Conservation (phyloP, 1,284 basidiomycete genomes). For the Xerocomus nothofagi region DNA sequence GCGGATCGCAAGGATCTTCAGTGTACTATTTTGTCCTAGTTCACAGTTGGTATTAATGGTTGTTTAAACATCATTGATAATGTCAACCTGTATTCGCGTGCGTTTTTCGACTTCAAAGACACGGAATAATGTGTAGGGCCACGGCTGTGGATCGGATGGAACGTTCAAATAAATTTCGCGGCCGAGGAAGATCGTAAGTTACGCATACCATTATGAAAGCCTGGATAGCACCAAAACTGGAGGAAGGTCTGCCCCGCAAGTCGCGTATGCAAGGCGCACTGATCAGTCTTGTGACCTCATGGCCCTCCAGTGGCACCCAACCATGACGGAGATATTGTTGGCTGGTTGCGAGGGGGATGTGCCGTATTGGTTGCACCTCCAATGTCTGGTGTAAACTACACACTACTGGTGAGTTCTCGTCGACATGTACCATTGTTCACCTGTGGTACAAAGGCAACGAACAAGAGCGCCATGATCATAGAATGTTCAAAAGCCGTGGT, state of each 20-base stretch:
- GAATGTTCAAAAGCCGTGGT: background rate
- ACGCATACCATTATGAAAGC: background rate
- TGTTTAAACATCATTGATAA: constrained; percentile 39
- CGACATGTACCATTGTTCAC: background rate
- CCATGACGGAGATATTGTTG: too few relatives aligned
- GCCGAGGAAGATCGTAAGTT: background rate
- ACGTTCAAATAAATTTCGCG: background rate
- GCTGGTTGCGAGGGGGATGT: too few relatives aligned
- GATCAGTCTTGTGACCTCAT: too few relatives aligned
- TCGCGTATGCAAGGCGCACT: too few relatives aligned
- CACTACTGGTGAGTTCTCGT: background rate
- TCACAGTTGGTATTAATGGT: constrained; percentile 33
- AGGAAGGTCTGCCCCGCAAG: background rate
- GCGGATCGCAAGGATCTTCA: constrained; percentile 29
- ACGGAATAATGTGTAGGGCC: background rate
- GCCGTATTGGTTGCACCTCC: too few relatives aligned
- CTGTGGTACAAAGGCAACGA: background rate
- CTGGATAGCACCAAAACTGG: background rate
- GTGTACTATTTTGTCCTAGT: constrained; percentile 34
- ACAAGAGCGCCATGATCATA: background rate
- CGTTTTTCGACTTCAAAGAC: background rate
- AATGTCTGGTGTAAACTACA: background rate
- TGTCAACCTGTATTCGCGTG: constrained; percentile 27
- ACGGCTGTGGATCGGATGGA: background rate
- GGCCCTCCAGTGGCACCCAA: too few relatives aligned